Evolutionary conservation across 1,139 yeast genomes (phyloP), one percentile per base, ranked within the genome.

Genomic region (Hansenula lynferdii): DNA sequence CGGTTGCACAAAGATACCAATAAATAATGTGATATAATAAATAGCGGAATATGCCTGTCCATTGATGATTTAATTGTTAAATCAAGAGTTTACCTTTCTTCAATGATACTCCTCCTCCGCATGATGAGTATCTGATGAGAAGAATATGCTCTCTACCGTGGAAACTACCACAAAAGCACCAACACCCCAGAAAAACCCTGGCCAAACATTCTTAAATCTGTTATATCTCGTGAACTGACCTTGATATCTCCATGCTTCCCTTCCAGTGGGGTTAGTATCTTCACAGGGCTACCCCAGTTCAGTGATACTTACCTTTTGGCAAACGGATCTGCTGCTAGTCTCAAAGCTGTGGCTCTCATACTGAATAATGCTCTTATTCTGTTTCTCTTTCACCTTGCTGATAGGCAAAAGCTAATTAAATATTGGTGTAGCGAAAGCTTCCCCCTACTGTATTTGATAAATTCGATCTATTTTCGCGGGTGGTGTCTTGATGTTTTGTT

Each of bases 241-340:
- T 54, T 80, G 82, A 63, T 78, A 83, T 70, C 95, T 80, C 96
- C 96, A 86, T 39, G 95, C 95, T 61, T 86, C 95, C 73, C 95
- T 83, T 48, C 3, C 53, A 67, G 69, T 34, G 30, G 32, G 35
- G 39, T 37, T 32, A 36, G 17, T 8, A 23, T 17, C 9, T 5
- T 17, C n/a, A n/a, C 14, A 12, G 20, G 14, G 19, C 28, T 24
- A 9, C 8, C 21, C 20, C 18, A 42, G 40, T 35, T 38, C 40
- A 16, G 9, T 27, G n/a, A 10, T 19, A 58, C 72, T 34, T 53
- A 68, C 72, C 69, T 60, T 56, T 63, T 61, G 33, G 72, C 73
- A 74, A 74, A 69, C 20, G 75, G 74, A 49, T 69, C 74, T 8
- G 45, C 38, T 18, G 51, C 44, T 44, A 51, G 44, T 43, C 42